Percentiles rank a stretch among this genome's conserved stretches.
These are phyloP conservation scores for Suillus bovinus DNA, from an alignment of 768 basidiomycete genomes.

Conservation along the genomic window DNA sequence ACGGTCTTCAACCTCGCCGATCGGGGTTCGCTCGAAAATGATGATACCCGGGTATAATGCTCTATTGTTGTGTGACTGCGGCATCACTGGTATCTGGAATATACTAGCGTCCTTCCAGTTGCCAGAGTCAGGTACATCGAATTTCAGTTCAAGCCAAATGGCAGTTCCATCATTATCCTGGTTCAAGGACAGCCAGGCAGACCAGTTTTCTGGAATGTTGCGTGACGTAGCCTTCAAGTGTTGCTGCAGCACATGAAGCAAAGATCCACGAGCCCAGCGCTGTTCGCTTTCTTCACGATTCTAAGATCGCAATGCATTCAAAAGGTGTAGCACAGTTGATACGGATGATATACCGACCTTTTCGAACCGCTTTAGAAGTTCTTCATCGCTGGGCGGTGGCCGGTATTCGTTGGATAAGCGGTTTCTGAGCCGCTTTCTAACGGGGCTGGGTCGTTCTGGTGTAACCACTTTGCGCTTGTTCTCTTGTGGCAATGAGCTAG, in stretches of 20 bases:
- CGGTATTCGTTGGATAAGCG: constrained; percentile 46
- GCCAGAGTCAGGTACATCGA: constrained; percentile 65
- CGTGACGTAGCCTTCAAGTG: constrained; percentile 37
- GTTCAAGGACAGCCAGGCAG: constrained; percentile 75
- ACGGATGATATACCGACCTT: constrained; percentile 47
- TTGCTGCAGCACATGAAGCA: constrained; percentile 43
- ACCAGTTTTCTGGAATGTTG: constrained; percentile 47
- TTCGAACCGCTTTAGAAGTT: constrained; percentile 63
- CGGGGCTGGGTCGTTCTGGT: constrained; percentile 19
- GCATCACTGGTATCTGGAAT: constrained; percentile 58
- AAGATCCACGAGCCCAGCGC: constrained; percentile 76
- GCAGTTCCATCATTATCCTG: constrained; percentile 73
- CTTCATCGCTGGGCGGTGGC: constrained; percentile 61
- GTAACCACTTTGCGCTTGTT: constrained; percentile 30
- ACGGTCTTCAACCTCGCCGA: constrained; percentile 61
- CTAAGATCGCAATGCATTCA: constrained; percentile 34
- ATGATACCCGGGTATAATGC: constrained; percentile 59
- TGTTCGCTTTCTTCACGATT: constrained; percentile 71
- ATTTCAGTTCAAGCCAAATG: constrained; percentile 80
- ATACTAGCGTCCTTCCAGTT: constrained; percentile 58
- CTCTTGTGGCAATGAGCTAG: constrained; percentile 6
- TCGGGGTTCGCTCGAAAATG: constrained; percentile 73
- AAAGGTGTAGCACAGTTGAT: constrained; percentile 11
- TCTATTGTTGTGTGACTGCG: constrained; percentile 19
- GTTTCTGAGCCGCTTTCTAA: constrained; percentile 33